Percentiles rank a stretch among this genome's conserved stretches.
Conservation (phyloP, 352 stramenopile species). For the Globisporangium nodosum region DNA sequence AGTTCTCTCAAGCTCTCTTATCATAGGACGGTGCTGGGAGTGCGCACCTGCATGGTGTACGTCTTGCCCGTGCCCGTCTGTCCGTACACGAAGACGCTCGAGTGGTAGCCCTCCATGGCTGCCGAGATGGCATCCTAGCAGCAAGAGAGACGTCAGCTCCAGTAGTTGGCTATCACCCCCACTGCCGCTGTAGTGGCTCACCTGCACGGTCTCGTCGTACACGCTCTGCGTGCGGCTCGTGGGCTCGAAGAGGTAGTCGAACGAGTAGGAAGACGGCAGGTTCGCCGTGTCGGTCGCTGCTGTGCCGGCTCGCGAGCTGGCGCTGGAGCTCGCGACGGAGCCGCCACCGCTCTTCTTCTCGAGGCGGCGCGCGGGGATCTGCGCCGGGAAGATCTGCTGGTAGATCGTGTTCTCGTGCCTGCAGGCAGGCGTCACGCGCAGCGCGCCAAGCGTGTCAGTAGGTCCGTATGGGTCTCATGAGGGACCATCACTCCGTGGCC, state of each 20-base stretch:
- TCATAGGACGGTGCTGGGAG: no score
- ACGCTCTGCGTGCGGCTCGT: slow-evolving; percentile 60
- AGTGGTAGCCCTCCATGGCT: slow-evolving; percentile 75
- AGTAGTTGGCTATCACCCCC: no score
- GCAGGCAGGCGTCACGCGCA: no score
- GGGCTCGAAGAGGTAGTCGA: slow-evolving; percentile 86
- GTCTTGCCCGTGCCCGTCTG: slow-evolving; percentile 87
- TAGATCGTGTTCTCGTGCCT: slow-evolving; percentile 88
- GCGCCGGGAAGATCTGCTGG: slow-evolving; percentile 80
- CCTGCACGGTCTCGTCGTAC: slow-evolving; percentile 81
- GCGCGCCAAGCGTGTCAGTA: no score
- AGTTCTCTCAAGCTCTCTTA: no score
- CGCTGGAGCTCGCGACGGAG: slow-evolving; percentile 32
- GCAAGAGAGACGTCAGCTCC: background rate
- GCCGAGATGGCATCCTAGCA: slow-evolving; percentile 57
- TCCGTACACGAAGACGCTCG: slow-evolving; percentile 90
- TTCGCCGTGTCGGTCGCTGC: slow-evolving; percentile 20
- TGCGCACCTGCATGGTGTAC: slow-evolving; percentile 69
- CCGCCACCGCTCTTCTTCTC: slow-evolving; percentile 26
- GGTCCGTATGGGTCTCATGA: no score
- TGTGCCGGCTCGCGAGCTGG: slow-evolving; percentile 13
- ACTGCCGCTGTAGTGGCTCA: no score
- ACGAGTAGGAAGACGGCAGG: slow-evolving; percentile 72
- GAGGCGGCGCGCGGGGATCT: slow-evolving; percentile 31
- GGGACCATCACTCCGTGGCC: background rate